phyloP scores from a whole-genome alignment of 1,139 yeast genomes.

The Yamadazyma oceani region DNA sequence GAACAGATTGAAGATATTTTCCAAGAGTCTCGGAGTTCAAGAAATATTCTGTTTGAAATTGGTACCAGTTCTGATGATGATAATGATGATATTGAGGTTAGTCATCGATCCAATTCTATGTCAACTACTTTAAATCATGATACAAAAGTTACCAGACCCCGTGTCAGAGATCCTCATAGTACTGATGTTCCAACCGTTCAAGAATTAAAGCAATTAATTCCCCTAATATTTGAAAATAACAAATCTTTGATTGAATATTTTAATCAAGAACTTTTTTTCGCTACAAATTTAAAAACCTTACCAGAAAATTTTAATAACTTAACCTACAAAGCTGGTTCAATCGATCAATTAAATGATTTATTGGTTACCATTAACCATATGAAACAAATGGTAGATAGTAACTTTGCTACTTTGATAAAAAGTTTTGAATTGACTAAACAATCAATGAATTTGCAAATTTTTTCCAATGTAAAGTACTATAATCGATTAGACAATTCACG shows the following conservation, averaged over 20 bases:
- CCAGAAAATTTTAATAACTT: slow-evolving; percentile 8
- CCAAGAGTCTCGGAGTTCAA: background rate
- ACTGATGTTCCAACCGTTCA: slow-evolving; percentile 10
- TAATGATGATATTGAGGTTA: too few species aligned
- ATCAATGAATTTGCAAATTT: slow-evolving; percentile 14
- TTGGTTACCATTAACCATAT: slow-evolving; percentile 7
- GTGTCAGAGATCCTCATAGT: background rate
- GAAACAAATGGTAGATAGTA: slow-evolving; percentile 6
- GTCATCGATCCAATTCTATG: too few species aligned
- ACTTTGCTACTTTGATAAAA: slow-evolving; percentile 2
- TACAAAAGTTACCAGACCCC: too few species aligned
- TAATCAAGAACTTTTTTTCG: slow-evolving; percentile 20
- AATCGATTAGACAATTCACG: slow-evolving; percentile 15
- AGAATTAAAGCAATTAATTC: slow-evolving; percentile 14
- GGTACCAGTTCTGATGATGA: background rate
- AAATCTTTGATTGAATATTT: slow-evolving; percentile 14
- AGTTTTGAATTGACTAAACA: slow-evolving; percentile 8
- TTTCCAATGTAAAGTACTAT: slow-evolving; percentile 14
- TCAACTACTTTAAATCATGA: background rate
- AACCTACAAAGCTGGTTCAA: slow-evolving; percentile 1
- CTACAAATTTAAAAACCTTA: slow-evolving; percentile 18
- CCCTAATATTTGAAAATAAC: slow-evolving; percentile 12
- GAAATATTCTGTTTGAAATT: slow-evolving; percentile 1
- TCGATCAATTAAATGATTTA: slow-evolving; percentile 1
- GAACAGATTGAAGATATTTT: slow-evolving; percentile 1